Percentiles rank a stretch among this genome's conserved stretches.
Evolutionary conservation across 176 grass and related monocot species (phyloP).

Genomic region (Carex littledalei): DNA sequence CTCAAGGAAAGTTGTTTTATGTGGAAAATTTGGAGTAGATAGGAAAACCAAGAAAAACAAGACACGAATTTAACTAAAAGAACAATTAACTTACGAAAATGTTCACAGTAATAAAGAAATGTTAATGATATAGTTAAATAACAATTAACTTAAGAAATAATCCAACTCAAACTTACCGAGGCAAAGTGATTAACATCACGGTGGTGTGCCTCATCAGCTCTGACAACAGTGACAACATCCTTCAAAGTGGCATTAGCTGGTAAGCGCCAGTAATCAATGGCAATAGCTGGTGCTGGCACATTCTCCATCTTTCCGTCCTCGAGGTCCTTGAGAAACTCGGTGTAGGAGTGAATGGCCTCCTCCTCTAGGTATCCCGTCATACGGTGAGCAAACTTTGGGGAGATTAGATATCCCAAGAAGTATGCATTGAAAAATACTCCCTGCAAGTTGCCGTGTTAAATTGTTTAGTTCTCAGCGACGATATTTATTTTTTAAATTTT

Average conservation of each 20-base stretch:
- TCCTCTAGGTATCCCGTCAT: slow-evolving; percentile 88
- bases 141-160: not conserved
- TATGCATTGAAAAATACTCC: slow-evolving; percentile 96
- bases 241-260: slow-evolving; percentile 74
- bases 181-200: slow-evolving; percentile 94
- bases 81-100: not conserved
- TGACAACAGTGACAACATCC: slow-evolving; percentile 84
- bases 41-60: not conserved
- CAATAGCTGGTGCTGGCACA: slow-evolving; percentile 78
- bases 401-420: slow-evolving; percentile 75
- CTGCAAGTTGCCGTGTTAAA: slow-evolving; percentile 1
- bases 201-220: slow-evolving; percentile 95
- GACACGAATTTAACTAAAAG: not conserved
- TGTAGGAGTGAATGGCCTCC: slow-evolving; percentile 91
- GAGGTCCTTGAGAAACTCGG: slow-evolving; percentile 76
- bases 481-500: not conserved
- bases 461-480: not conserved
- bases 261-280: slow-evolving; percentile 93
- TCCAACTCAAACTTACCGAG: slow-evolving; percentile 33
- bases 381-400: slow-evolving; percentile 97
- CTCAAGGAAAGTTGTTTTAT: too few species aligned
- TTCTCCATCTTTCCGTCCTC: slow-evolving; percentile 63
- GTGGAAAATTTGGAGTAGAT: not conserved
- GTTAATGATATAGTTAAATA: not conserved
- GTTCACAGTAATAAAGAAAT: not conserved